Evolutionary conservation across 768 basidiomycete genomes (phyloP).

Genomic region (Sporobolomyces pararoseus): DNA sequence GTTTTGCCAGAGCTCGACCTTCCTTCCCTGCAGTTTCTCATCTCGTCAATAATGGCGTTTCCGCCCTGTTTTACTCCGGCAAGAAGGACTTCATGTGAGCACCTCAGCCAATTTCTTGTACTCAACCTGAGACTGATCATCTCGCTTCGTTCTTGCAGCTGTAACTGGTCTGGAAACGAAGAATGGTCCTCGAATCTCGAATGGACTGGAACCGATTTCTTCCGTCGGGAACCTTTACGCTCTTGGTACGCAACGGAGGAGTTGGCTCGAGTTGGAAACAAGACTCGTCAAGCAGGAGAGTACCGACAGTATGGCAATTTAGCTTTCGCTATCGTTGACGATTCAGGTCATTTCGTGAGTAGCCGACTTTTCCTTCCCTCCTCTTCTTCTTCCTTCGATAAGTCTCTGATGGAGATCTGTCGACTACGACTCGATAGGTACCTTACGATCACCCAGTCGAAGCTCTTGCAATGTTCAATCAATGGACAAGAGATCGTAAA

Average conservation of each 20-base stretch:
- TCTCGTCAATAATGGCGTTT: slow-evolving; percentile 40
- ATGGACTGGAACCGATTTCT: slow-evolving; percentile 29
- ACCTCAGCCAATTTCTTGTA: not conserved
- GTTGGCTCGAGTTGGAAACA: not conserved
- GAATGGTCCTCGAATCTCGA: slow-evolving; percentile 32
- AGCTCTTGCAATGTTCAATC: slow-evolving; percentile 39
- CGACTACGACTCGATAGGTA: not conserved
- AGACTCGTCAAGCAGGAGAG: slow-evolving; percentile 33
- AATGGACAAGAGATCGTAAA: slow-evolving; percentile 20
- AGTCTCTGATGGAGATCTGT: too few relatives aligned
- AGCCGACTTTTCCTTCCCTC: too few relatives aligned
- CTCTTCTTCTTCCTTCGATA: too few relatives aligned
- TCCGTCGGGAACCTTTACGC: slow-evolving; percentile 16
- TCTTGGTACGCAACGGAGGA: slow-evolving; percentile 33
- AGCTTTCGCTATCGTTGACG: slow-evolving; percentile 44
- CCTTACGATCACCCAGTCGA: slow-evolving; percentile 43
- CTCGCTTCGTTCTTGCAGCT: slow-evolving; percentile 2
- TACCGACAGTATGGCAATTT: slow-evolving; percentile 37
- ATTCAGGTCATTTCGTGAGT: slow-evolving; percentile 40
- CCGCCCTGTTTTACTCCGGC: slow-evolving; percentile 39
- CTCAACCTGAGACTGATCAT: too few relatives aligned
- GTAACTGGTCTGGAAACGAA: slow-evolving; percentile 34
- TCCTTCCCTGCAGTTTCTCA: slow-evolving; percentile 34
- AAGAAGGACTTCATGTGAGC: slow-evolving; percentile 41
- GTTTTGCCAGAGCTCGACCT: slow-evolving; percentile 15